Evolutionary conservation across 306 rosid species (phyloP), one percentile per base, ranked within the genome.

Genomic region (Quercus variabilis): DNA sequence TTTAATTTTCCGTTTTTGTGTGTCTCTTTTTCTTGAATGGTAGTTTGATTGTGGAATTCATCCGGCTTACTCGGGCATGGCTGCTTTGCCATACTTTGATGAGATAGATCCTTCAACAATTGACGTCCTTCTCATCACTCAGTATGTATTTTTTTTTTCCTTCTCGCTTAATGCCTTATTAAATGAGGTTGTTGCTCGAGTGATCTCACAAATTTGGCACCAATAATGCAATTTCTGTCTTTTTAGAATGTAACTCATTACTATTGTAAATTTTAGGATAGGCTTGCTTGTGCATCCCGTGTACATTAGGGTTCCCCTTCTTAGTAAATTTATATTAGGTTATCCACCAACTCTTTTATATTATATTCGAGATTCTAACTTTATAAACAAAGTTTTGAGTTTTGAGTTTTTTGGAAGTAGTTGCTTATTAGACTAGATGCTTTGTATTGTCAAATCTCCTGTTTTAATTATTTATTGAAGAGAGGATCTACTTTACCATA

Each of bases 31-130:
- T 75, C 25, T 55, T 26, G 81, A 74, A 51, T 69, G 25, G 11
- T 68, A 90, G 93, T 95, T 95, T 59, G 99, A 95, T 72, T 95
- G 99, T 79, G 99, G 99, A n/a, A 95, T 95, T 12, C 97, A 94
- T 74, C 98, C 92, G 0, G 97, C 88, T 51, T 95, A 89, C 60
- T 95, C 93, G 1, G 97, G 99, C 74, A 92, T 94, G 99, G 99
- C 99, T 55, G 97, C 97, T 55, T 86, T 94, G 81, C 99, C 99
- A 0, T 92, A 92, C 83, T 94, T 94, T 78, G 99, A 95, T 74
- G 98, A 92, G 86, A 95, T 95, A 30, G 99, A 95, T 74, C 99
- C 99, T 41, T 95, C 98, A 19, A 84, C 89, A 1, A 82, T 95
- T 6, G 99, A 95, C 35, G 96, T 95, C 10, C 97, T 95, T 67